Evolutionary conservation across 371 early-diverging fungal species (phyloP).

Genomic region (Haplosporangium sp.): DNA sequence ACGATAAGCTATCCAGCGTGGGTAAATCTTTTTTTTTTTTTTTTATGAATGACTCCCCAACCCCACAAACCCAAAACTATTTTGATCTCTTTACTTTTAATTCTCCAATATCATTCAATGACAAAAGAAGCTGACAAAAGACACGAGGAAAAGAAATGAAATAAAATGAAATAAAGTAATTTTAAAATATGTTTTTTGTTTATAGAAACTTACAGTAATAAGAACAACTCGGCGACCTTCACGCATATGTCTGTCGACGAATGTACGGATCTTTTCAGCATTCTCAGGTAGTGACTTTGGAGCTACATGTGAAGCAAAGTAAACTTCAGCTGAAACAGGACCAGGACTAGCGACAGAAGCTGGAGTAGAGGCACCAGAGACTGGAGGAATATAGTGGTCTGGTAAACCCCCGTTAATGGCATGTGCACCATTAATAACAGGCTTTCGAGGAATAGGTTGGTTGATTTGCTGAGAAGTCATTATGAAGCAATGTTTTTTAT

Average conservation of each 20-base stretch:
- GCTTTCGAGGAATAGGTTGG: conserved; percentile 40
- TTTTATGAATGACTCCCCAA: too few species aligned
- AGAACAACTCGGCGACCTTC: conserved; percentile 78
- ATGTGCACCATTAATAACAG: background rate
- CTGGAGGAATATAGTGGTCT: conserved; percentile 5
- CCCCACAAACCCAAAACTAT: background rate
- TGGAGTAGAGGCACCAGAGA: conserved; percentile 41
- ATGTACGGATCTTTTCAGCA: conserved; percentile 70
- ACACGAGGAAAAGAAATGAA: background rate
- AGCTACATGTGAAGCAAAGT: conserved; percentile 81
- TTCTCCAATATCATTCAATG: background rate
- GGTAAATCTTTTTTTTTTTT: background rate
- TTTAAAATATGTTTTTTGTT: too few species aligned
- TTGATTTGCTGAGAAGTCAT: conserved; percentile 15
- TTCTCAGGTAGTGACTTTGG: conserved; percentile 79
- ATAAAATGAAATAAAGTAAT: too few species aligned
- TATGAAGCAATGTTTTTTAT: background rate
- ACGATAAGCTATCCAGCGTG: conserved; percentile 8
- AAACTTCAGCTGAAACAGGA: conserved; percentile 59
- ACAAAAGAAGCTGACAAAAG: background rate
- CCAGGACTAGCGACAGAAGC: conserved; percentile 43
- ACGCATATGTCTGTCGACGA: conserved; percentile 75
- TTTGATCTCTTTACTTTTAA: too few species aligned
- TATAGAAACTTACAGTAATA: conserved; percentile 72
- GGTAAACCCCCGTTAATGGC: conserved; percentile 12